Percentiles rank a stretch among this genome's conserved stretches.
These are phyloP conservation scores for Xylaria scruposa DNA, from an alignment of 495 filamentous ascomycete genomes.

Conservation along the genomic window DNA sequence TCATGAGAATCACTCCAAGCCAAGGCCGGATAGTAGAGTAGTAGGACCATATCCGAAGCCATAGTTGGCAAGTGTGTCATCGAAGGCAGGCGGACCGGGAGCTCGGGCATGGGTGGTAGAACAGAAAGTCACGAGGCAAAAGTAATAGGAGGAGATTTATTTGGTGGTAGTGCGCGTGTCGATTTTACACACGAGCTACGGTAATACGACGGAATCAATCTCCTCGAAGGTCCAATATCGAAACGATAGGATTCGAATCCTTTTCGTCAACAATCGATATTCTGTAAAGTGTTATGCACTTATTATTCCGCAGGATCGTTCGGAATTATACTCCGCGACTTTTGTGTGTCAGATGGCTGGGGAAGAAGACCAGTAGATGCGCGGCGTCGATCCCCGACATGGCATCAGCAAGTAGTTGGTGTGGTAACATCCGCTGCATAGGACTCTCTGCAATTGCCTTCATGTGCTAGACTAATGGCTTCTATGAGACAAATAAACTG, in stretches of 20 bases:
- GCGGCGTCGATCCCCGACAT: slow-evolving; percentile 18
- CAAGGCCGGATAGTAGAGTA: slow-evolving; percentile 7
- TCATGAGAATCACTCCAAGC: slow-evolving; percentile 3
- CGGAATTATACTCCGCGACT: not conserved
- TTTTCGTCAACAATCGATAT: not conserved
- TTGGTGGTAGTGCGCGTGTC: not conserved
- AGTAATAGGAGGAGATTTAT: not conserved
- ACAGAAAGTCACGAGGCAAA: slow-evolving; percentile 14
- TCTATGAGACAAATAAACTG: not conserved
- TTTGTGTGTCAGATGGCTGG: slow-evolving; percentile 5
- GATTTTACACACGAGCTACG: not conserved
- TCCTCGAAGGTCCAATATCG: not conserved
- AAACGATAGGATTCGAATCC: not conserved
- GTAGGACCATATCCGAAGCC: not conserved
- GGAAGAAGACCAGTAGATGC: not conserved
- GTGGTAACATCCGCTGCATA: slow-evolving; percentile 10
- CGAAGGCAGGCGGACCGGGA: not conserved
- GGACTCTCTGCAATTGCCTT: not conserved
- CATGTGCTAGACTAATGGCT: not conserved
- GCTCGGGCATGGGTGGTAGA: not conserved
- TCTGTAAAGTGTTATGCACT: not conserved
- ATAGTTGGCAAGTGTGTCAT: not conserved
- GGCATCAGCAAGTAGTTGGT: slow-evolving; percentile 2
- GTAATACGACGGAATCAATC: too few species aligned
- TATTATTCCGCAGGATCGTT: not conserved